Evolutionary conservation across 805 yeast genomes (phyloP), one percentile per base, ranked within the genome.

Genomic region (Scheffersomyces coipomensis): DNA sequence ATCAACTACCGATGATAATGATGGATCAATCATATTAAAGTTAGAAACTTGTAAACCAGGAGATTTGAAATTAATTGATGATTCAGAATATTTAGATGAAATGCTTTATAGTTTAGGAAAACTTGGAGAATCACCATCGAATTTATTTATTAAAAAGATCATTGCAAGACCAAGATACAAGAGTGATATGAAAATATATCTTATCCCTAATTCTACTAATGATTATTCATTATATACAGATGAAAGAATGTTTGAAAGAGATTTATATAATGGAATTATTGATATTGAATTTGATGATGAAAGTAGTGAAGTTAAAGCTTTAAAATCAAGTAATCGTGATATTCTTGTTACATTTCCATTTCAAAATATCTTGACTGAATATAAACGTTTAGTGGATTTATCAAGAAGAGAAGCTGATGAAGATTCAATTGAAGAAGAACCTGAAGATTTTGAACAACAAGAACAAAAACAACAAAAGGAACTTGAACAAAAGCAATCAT

Each of bases 131-230:
- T 57, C 64, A 23, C 76, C 79, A 2, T 60, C 70, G 19, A 69
- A 78, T 29, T 57, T 73, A 3, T 79, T 76, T 49, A 57, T 80
- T 35, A 80, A 80, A 55, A 77, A 77, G 43, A 64, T 73, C 18
- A 72, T 79, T 24, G 84, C 84, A 11, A 62, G 83, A 47, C 85
- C 85, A 10, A 56, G 85, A 24, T 80, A 80, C 55, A 80, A 80
- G 51, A 66, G 78, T 4, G 77, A 76, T 46, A 80, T 80, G 85
- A 75, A 78, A 51, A 73, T 79, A n/a, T 79, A 74, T 55, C 47
- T 80, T 15, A 58, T 79, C 5, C 82, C 83, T 3, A 58, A 68
- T 19, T 49, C 54, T 12, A 42, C 52, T 5, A n/a, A 13, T n/a
- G 46, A 57, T 39, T 64, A 67, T 44, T 67, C 72, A 2, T 44